phyloP scores from a whole-genome alignment of 108 stramenopile genomes.

The Epithemia pelagica region DNA sequence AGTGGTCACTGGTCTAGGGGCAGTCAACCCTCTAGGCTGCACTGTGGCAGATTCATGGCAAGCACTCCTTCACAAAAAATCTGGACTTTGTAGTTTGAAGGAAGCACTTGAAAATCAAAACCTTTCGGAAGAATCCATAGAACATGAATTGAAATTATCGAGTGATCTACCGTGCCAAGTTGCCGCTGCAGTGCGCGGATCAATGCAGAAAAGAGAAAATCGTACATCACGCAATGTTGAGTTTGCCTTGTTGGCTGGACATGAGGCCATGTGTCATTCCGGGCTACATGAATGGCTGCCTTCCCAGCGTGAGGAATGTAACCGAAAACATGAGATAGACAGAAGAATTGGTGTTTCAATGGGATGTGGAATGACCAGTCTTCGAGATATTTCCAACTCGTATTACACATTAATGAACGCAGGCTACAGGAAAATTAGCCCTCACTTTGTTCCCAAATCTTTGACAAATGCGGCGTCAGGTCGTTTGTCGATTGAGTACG shows the following conservation, averaged over 20 bases:
- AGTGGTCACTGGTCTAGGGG: constrained; percentile 91
- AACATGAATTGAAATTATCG: constrained; percentile 15
- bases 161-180: constrained; percentile 67
- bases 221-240: constrained; percentile 67
- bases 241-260: constrained; percentile 69
- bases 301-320: neutral
- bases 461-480: constrained; percentile 86
- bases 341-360: constrained; percentile 68
- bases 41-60: constrained; percentile 68
- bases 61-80: constrained; percentile 27
- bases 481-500: constrained; percentile 57
- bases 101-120: constrained; percentile 41
- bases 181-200: constrained; percentile 55
- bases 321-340: constrained; percentile 12
- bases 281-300: constrained; percentile 30
- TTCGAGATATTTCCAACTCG: constrained; percentile 68
- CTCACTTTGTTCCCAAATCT: constrained; percentile 94
- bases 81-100: constrained; percentile 50
- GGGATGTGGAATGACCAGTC: constrained; percentile 86
- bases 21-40: constrained; percentile 81
- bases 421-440: constrained; percentile 48
- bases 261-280: constrained; percentile 53
- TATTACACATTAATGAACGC: constrained; percentile 25
- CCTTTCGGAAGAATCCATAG: constrained; percentile 21
- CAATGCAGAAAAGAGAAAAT: constrained; percentile 26